A percentile compares a stretch with the other conserved stretches of the same genome.
These are phyloP conservation scores for Porcisia hertigi DNA, from an alignment of 208 protist species.

Conservation along the genomic window DNA sequence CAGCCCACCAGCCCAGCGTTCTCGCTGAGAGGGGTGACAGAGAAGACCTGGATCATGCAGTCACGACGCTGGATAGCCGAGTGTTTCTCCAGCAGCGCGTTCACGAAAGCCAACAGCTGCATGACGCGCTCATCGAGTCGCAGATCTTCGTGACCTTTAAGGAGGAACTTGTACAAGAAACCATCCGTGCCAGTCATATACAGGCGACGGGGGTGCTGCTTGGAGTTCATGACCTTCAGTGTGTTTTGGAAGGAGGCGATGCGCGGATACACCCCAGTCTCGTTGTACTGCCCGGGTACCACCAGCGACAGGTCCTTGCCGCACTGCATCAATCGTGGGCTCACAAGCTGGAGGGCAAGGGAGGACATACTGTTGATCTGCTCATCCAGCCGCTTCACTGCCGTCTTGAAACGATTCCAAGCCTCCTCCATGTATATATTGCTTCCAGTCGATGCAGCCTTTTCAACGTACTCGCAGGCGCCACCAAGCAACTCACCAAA, in stretches of 20 bases:
- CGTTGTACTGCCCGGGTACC: slow-evolving; percentile 97
- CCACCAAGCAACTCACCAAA: slow-evolving; percentile 71
- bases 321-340: slow-evolving; percentile 76
- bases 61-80: slow-evolving; percentile 88
- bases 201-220: slow-evolving; percentile 98
- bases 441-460: slow-evolving; percentile 65
- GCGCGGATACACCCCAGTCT: slow-evolving; percentile 68
- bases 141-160: slow-evolving; percentile 99
- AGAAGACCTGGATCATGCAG: slow-evolving; percentile 93
- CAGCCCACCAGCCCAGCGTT: slow-evolving; percentile 99
- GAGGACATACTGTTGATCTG: slow-evolving; percentile 95
- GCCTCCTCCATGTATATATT: slow-evolving; percentile 94
- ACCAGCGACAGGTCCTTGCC: slow-evolving; percentile 96
- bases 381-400: slow-evolving; percentile 95
- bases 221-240: slow-evolving; percentile 97
- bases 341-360: slow-evolving; percentile 96
- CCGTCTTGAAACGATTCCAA: slow-evolving; percentile 96
- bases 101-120: slow-evolving; percentile 99
- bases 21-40: slow-evolving; percentile 98
- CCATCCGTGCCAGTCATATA: slow-evolving; percentile 97
- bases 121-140: slow-evolving; percentile 99
- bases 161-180: slow-evolving; percentile 97
- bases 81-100: slow-evolving; percentile 97
- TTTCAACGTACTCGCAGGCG: slow-evolving; percentile 83
- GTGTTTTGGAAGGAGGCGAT: slow-evolving; percentile 84